A percentile compares a stretch with the other conserved stretches of the same genome.
Evolutionary conservation across 768 basidiomycete species (phyloP).

Genomic region (Kwoniella sp.): DNA sequence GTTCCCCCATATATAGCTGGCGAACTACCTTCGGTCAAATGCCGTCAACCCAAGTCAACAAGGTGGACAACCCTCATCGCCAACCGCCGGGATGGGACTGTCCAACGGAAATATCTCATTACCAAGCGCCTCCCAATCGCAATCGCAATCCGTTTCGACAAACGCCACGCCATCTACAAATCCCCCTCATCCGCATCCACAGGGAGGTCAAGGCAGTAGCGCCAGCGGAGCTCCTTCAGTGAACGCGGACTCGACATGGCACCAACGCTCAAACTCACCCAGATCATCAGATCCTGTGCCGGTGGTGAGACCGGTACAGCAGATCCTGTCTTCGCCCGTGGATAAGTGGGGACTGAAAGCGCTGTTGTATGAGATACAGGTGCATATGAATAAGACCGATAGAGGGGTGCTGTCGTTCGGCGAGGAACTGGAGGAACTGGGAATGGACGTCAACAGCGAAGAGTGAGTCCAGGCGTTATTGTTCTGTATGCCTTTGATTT

Average conservation of each 20-base stretch:
- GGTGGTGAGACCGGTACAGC: conserved; percentile 70
- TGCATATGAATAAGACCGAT: conserved; percentile 70
- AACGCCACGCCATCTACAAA: conserved; percentile 42
- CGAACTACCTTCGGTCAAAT: conserved; percentile 36
- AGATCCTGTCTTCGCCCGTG: conserved; percentile 86
- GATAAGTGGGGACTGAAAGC: conserved; percentile 93
- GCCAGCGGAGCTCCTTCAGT: conserved; percentile 39
- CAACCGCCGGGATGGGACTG: conserved; percentile 15
- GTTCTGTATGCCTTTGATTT: neutral
- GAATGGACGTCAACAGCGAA: conserved; percentile 79
- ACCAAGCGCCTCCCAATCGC: conserved; percentile 29
- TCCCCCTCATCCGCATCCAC: conserved; percentile 20
- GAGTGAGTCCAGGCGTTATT: conserved; percentile 65
- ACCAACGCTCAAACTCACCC: conserved; percentile 24
- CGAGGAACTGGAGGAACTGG: conserved; percentile 87
- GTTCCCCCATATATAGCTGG: conserved; percentile 29
- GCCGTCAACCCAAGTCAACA: conserved; percentile 18
- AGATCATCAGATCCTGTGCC: conserved; percentile 34
- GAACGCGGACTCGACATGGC: conserved; percentile 35
- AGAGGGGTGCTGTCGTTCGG: conserved; percentile 80
- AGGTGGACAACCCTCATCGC: conserved; percentile 29
- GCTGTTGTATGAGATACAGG: conserved; percentile 73
- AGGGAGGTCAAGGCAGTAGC: conserved; percentile 20
- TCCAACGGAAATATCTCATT: conserved; percentile 24
- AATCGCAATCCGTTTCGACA: conserved; percentile 17